These are phyloP conservation scores for Globisporangium splendens DNA, from an alignment of 352 stramenopile species.

Conservation along the genomic window DNA sequence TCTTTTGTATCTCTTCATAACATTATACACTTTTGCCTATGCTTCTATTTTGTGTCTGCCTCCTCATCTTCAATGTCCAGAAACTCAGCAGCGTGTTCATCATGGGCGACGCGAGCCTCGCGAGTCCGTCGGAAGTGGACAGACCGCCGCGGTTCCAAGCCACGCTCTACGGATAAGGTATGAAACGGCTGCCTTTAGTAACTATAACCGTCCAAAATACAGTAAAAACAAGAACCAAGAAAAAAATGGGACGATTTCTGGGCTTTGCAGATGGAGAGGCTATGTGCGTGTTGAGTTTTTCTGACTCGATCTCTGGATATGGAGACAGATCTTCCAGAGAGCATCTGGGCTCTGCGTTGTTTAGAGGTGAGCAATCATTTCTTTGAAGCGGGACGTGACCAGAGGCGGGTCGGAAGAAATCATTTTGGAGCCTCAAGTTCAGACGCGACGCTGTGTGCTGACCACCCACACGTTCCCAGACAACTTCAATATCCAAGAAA, in stretches of 20 bases:
- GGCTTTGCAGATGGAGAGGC: too few species aligned
- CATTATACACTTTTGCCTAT: conserved; percentile 3
- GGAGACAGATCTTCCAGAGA: too few species aligned
- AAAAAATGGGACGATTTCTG: neutral
- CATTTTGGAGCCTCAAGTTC: too few species aligned
- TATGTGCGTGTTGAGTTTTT: too few species aligned
- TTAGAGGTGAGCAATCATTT: too few species aligned
- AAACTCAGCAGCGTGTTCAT: conserved; percentile 7
- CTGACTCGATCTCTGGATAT: neutral
- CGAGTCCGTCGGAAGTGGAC: conserved; percentile 1
- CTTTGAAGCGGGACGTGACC: too few species aligned
- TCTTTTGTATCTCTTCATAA: neutral
- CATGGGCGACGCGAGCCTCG: conserved; percentile 5
- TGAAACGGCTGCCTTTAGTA: neutral
- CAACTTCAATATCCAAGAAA: too few species aligned
- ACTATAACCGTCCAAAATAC: neutral
- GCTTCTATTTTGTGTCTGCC: neutral
- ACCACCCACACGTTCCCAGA: too few species aligned
- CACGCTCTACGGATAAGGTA: conserved; percentile 2
- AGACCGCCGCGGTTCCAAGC: conserved; percentile 6
- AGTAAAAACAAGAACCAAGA: neutral
- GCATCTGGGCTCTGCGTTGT: too few species aligned
- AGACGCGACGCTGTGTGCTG: too few species aligned
- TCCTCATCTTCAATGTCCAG: neutral
- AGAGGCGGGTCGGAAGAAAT: too few species aligned